phyloP scores from a whole-genome alignment of 768 basidiomycete species.

The Cantharellus anzutake region DNA sequence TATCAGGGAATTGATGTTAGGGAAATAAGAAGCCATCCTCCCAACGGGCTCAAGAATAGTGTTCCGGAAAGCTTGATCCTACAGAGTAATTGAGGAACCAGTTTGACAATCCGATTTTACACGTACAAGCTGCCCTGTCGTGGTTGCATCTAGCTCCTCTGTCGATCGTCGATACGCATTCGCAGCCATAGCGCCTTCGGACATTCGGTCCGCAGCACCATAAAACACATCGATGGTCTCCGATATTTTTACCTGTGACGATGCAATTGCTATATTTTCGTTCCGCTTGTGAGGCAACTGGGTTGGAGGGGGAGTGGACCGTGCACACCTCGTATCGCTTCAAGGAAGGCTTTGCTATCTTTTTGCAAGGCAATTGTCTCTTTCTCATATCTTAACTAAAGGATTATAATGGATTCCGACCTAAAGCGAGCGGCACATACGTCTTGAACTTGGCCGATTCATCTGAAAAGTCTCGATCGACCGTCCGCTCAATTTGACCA shows the following conservation, averaged over 20 bases:
- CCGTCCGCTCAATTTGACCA: conserved; percentile 89
- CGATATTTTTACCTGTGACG: conserved; percentile 80
- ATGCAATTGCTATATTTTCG: conserved; percentile 56
- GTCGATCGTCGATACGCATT: conserved; percentile 92
- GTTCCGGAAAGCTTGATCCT: conserved; percentile 91
- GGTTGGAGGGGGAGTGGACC: conserved; percentile 1
- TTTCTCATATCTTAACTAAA: conserved; percentile 66
- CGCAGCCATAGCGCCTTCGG: conserved; percentile 90
- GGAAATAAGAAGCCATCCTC: conserved; percentile 93
- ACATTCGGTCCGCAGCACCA: conserved; percentile 58
- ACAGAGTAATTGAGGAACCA: neutral
- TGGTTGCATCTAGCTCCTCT: conserved; percentile 76
- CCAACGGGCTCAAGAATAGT: conserved; percentile 91
- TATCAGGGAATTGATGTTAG: conserved; percentile 84
- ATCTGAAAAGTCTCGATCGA: conserved; percentile 83
- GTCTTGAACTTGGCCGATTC: conserved; percentile 81
- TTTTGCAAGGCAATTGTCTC: conserved; percentile 87
- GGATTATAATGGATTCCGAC: neutral
- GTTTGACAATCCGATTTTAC: neutral
- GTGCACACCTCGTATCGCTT: conserved; percentile 72
- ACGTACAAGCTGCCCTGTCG: conserved; percentile 69
- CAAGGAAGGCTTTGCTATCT: conserved; percentile 85
- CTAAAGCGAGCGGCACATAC: conserved; percentile 22
- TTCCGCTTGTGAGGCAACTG: neutral
- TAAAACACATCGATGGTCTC: conserved; percentile 92